Evolutionary conservation across 2,329 filamentous ascomycete genomes (phyloP), one percentile per base, ranked within the genome.

Genomic region (Verticillium albo-atrum): DNA sequence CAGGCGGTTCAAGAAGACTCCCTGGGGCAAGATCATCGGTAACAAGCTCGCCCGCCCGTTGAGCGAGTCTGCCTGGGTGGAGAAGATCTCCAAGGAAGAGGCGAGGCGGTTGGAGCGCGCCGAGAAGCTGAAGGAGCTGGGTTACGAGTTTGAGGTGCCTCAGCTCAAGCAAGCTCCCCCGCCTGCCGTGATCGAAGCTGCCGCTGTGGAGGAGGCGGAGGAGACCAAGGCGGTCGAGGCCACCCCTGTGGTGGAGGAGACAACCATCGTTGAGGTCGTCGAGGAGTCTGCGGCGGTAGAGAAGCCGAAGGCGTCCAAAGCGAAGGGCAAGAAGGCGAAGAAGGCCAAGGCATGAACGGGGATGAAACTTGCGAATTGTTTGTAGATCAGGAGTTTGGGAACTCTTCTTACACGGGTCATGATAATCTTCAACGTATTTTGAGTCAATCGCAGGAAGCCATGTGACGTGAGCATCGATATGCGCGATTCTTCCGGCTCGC

Each of bases 11-110:
- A 96, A 96, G 82, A 83, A 83, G 63, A 87, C 59, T 25, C 62
- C 62, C 17, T 89, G 91, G 82, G 95, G 92, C 76, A 90, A 90
- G 77, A 89, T 98, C 72, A 90, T 89, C 61, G 91, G 91, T 55
- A 82, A 86, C 67, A 83, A 86, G 67, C 81, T 98, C 65, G 86
- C 89, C 68, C 86, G 88, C 71, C 89, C 90, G 50, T 83, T 85
- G 65, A 85, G 89, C 23, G 86, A 92, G 70, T 85, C 89, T 35
- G 79, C 81, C n/a, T 99, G 95, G 95, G 80, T 87, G 61, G 85
- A 85, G 76, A 89, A 88, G 72, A 85, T 95, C 58, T 77, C 82
- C 58, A 86, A 83, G 67, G 93, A 97, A 79, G 83, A 89, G 73
- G 80, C 83, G 72, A 88, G 85, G 74, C 83, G 95, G 58, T 76